A percentile compares a stretch with the other conserved stretches of the same genome.
Evolutionary conservation across 345 rosid species (phyloP).

Genomic region (Hibiscus mutabilis): DNA sequence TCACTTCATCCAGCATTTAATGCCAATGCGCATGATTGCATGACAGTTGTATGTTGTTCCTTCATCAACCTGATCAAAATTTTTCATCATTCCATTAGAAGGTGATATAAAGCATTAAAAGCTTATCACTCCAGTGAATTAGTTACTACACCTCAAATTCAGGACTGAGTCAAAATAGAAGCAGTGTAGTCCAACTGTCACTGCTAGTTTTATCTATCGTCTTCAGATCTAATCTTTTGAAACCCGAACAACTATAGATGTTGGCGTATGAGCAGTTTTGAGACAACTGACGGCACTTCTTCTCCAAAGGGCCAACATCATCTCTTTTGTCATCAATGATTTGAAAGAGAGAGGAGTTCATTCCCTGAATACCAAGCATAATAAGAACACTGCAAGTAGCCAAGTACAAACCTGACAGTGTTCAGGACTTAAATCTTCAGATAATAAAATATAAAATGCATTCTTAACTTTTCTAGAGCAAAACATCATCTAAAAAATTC

Average conservation of each 20-base stretch:
- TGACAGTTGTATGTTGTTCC: not conserved
- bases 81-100: constrained; percentile 4
- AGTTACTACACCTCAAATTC: constrained; percentile 13
- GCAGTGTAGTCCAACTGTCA: constrained; percentile 8
- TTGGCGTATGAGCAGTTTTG: constrained; percentile 46
- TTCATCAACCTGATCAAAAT: constrained; percentile 6
- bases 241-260: constrained; percentile 49
- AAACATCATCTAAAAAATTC: not conserved
- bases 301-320: constrained; percentile 78
- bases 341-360: constrained; percentile 61
- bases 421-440: not conserved
- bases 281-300: constrained; percentile 62
- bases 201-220: not conserved
- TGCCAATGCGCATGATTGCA: constrained; percentile 1
- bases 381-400: not conserved
- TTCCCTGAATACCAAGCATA: constrained; percentile 43
- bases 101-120: not conserved
- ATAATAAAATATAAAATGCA: not conserved
- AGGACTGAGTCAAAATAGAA: constrained; percentile 6
- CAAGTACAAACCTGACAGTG: not conserved
- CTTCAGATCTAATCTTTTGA: constrained; percentile 38
- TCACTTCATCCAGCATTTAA: constrained; percentile 12
- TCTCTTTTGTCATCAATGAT: constrained; percentile 72
- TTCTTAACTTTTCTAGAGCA: not conserved
- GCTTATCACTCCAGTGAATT: not conserved